These are phyloP conservation scores for Xerocomellus intermedius DNA, from an alignment of 768 basidiomycete species.

Conservation along the genomic window DNA sequence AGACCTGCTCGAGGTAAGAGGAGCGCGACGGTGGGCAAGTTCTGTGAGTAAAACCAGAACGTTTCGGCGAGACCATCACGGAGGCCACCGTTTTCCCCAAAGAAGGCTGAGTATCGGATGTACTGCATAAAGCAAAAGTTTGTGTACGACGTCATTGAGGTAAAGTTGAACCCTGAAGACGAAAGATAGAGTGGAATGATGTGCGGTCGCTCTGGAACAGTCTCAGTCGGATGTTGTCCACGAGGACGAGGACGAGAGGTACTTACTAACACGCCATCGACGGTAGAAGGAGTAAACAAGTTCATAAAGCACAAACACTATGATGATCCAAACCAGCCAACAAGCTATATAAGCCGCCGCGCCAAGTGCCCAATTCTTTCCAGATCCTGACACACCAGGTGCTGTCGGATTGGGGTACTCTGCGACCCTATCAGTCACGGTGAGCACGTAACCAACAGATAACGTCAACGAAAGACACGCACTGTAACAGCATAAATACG, in stretches of 20 bases:
- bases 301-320: slow-evolving; percentile 76
- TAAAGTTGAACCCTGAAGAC: slow-evolving; percentile 70
- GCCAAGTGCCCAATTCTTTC: slow-evolving; percentile 78
- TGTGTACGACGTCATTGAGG: slow-evolving; percentile 74
- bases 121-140: slow-evolving; percentile 84
- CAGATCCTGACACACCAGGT: slow-evolving; percentile 66
- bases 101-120: slow-evolving; percentile 70
- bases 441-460: slow-evolving; percentile 11
- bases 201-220: slow-evolving; percentile 67
- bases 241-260: slow-evolving; percentile 13
- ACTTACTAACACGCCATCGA: slow-evolving; percentile 80
- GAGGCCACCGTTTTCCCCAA: slow-evolving; percentile 46
- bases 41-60: slow-evolving; percentile 82
- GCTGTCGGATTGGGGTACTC: slow-evolving; percentile 70
- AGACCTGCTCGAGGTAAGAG: slow-evolving; percentile 82
- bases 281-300: slow-evolving; percentile 71
- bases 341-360: slow-evolving; percentile 82
- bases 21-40: slow-evolving; percentile 76
- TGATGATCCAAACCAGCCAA: slow-evolving; percentile 72
- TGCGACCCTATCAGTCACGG: slow-evolving; percentile 52
- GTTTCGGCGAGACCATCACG: slow-evolving; percentile 75
- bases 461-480: slow-evolving; percentile 36
- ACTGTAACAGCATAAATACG: slow-evolving; percentile 82
- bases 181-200: slow-evolving; percentile 85
- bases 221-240: slow-evolving; percentile 3